These are phyloP conservation scores for Gleditsia sinensis DNA, from an alignment of 306 rosid species.

Conservation along the genomic window DNA sequence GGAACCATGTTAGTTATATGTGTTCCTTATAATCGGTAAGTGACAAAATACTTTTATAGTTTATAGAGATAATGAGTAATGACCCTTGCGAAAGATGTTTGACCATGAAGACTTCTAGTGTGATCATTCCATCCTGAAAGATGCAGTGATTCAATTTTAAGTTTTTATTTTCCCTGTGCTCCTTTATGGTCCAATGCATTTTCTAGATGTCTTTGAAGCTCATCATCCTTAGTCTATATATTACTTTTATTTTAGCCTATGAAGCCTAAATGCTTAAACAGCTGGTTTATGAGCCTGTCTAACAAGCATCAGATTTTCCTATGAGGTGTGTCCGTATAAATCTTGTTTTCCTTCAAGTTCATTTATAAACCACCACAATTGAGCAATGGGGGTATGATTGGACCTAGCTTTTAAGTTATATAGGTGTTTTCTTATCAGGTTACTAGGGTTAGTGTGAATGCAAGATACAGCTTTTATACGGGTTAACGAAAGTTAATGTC, in stretches of 20 bases:
- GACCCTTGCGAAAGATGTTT: neutral
- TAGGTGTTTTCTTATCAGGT: neutral
- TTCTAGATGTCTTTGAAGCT: neutral
- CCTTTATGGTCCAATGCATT: slow-evolving; percentile 4
- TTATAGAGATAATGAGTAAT: neutral
- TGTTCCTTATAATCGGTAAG: neutral
- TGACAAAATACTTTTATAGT: neutral
- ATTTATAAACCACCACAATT: neutral
- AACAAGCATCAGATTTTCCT: neutral
- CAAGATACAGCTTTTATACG: slow-evolving; percentile 8
- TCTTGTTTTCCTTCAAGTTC: slow-evolving; percentile 13
- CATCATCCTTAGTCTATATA: neutral
- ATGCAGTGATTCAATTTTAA: neutral
- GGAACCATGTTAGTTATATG: neutral
- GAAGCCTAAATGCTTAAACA: slow-evolving; percentile 6
- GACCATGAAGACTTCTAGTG: neutral
- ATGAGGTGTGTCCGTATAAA: neutral
- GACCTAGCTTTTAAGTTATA: neutral
- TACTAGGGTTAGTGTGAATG: neutral
- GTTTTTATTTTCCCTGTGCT: neutral
- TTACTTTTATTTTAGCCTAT: neutral
- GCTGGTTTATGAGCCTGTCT: neutral
- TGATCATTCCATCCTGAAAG: neutral
- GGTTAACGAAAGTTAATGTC: neutral
- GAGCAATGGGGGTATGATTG: neutral